Base-by-base conservation (phyloP, 2,329 filamentous ascomycete genomes). In the Penicillium sp. region DNA sequence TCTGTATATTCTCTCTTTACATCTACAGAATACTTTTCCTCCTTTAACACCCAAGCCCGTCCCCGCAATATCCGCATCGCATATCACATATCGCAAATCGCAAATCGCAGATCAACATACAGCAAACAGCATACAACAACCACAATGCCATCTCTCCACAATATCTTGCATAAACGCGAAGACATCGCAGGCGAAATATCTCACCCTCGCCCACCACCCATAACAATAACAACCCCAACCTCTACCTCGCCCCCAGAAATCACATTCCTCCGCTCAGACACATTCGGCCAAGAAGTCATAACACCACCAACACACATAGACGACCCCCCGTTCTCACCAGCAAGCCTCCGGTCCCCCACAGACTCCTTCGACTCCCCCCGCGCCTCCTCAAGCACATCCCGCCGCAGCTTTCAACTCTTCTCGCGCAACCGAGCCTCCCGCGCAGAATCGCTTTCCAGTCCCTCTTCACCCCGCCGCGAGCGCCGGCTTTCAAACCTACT, bases 241-340 rank as follows among this genome's bases (percentile, higher is more conserved):
- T 62, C 60, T 22, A 55, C 55, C 15, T 82, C 62, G 70, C 60
- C 79, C 1, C 86, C 88, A 54, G 86, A 89, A 64, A 91, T 97
- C 77, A 90, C 82, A 60, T 91, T 97, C 76, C 82, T 94, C 68
- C 88, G 92, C 58, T 88, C 90, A 61, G 93, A 96, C 69, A 96
- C 92, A 1, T 77, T 86, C 61, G 86, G 87, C 1, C 84, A 92
- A 70, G 91, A 97, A 72, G 78, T 88, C 62, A 90, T 96, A 70
- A 80, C 85, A 53, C 89, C 90, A 11, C 89, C 91, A 6, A 70
- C 71, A 50, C 81, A 49, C 46, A n/a, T 20, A 29, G 35, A 42
- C 18, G 48, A 50, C 18, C 48, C 48, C n/a, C 37, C 48, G 20
- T 37, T 42, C 12, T 50, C 37, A 14, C 48, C 35, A 27, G 9